Evolutionary conservation across 148 eudicot species (phyloP).

Genomic region (Cornus kousa): DNA sequence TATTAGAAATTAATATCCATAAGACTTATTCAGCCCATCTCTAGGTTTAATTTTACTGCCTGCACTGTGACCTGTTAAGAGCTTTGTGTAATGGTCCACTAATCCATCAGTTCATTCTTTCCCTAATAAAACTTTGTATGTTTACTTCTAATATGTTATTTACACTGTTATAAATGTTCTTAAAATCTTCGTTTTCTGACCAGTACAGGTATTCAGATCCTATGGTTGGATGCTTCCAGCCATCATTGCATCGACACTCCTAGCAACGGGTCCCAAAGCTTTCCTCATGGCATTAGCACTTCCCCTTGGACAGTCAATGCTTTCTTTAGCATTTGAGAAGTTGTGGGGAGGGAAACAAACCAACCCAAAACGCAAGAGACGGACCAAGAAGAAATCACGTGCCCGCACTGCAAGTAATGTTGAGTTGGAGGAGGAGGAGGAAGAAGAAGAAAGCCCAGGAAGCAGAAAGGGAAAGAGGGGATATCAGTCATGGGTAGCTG

Average conservation of each 20-base stretch:
- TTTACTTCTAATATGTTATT: no score
- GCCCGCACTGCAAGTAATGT: constrained; percentile 14
- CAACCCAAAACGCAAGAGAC: constrained; percentile 27
- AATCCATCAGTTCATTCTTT: no score
- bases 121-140: not conserved
- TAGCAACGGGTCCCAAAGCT: constrained; percentile 79
- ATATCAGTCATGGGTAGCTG: constrained; percentile 39
- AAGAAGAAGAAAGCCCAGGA: constrained; percentile 21
- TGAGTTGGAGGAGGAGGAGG: constrained; percentile 25
- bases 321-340: constrained; percentile 49
- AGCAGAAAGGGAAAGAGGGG: constrained; percentile 23
- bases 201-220: constrained; percentile 67
- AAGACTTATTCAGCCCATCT: no score
- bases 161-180: not conserved
- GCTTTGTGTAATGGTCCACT: no score
- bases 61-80: no score
- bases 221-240: constrained; percentile 66
- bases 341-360: constrained; percentile 23
- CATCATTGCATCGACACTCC: constrained; percentile 54
- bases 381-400: constrained; percentile 28
- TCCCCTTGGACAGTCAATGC: constrained; percentile 52
- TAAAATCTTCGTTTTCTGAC: not conserved
- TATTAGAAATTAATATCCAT: no score
- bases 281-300: constrained; percentile 66
- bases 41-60: no score